Conservation (phyloP, 2,329 filamentous ascomycete genomes). For the Colletotrichum eleusines region DNA sequence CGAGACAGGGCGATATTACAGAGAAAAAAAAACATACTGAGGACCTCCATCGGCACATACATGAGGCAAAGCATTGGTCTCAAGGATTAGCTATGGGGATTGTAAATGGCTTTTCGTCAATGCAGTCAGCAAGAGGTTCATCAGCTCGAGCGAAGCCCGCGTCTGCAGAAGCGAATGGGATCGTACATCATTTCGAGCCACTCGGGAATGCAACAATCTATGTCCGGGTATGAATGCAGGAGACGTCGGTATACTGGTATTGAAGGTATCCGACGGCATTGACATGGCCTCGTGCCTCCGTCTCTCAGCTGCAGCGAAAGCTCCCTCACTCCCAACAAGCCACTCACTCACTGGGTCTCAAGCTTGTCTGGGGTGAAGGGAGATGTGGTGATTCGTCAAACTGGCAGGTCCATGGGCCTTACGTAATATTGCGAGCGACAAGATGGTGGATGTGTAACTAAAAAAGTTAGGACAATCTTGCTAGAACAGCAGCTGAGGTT, state of each 20-base stretch:
- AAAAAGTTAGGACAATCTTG: background rate
- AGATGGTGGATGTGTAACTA: background rate
- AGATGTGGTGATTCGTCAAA: background rate
- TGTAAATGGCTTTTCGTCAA: background rate
- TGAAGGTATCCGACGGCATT: background rate
- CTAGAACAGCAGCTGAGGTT: slow-evolving; percentile 1
- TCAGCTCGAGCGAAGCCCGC: background rate
- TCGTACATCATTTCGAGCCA: background rate
- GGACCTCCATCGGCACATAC: too few species aligned
- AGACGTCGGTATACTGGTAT: background rate
- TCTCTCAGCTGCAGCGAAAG: background rate
- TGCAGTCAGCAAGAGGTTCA: background rate
- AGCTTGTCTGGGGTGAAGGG: background rate
- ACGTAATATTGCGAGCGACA: background rate
- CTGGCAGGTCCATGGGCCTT: background rate
- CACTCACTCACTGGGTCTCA: background rate
- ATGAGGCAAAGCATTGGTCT: background rate
- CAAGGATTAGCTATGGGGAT: background rate
- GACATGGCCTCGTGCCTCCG: slow-evolving; percentile 4
- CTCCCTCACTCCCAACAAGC: background rate
- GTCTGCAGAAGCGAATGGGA: background rate
- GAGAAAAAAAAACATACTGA: background rate
- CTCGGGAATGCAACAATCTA: background rate
- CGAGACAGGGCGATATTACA: background rate
- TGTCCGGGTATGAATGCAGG: background rate